These are phyloP conservation scores for Hyaloscypha variabilis DNA, from an alignment of 495 filamentous ascomycete species.

Conservation along the genomic window DNA sequence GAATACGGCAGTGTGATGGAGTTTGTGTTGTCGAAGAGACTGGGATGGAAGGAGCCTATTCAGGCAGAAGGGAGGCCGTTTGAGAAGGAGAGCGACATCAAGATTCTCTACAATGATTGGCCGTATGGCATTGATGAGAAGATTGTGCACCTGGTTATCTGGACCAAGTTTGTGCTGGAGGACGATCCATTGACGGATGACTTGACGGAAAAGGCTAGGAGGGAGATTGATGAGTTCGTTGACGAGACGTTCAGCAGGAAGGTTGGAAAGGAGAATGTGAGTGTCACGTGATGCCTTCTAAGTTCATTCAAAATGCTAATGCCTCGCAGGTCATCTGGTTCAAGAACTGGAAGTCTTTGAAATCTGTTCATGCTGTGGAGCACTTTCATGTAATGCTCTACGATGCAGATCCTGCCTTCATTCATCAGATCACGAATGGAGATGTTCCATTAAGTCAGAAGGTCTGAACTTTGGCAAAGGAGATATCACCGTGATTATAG, in stretches of 20 bases:
- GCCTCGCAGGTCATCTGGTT: constrained; percentile 74
- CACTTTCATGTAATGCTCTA: constrained; percentile 93
- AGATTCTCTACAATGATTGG: constrained; percentile 87
- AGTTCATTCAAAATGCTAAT: neutral
- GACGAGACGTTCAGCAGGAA: constrained; percentile 56
- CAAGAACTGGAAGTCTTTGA: constrained; percentile 83
- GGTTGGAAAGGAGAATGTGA: constrained; percentile 46
- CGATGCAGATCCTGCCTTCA: constrained; percentile 68
- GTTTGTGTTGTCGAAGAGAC: constrained; percentile 67
- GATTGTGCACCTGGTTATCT: constrained; percentile 84
- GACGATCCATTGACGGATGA: constrained; percentile 66
- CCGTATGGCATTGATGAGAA: constrained; percentile 77
- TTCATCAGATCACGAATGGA: constrained; percentile 71
- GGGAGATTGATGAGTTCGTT: constrained; percentile 71
- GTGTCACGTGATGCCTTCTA: constrained; percentile 18
- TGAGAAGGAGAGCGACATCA: constrained; percentile 60
- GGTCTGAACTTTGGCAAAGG: constrained; percentile 5
- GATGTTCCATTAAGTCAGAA: constrained; percentile 62
- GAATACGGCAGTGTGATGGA: constrained; percentile 73
- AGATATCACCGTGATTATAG: neutral
- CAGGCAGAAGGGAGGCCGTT: constrained; percentile 42
- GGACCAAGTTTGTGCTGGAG: constrained; percentile 82
- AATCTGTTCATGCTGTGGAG: constrained; percentile 85
- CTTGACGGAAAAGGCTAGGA: constrained; percentile 62
- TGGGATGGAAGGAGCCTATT: constrained; percentile 60